Evolutionary conservation across 1,284 basidiomycete genomes (phyloP).

Genomic region (Coriolopsis trogii): DNA sequence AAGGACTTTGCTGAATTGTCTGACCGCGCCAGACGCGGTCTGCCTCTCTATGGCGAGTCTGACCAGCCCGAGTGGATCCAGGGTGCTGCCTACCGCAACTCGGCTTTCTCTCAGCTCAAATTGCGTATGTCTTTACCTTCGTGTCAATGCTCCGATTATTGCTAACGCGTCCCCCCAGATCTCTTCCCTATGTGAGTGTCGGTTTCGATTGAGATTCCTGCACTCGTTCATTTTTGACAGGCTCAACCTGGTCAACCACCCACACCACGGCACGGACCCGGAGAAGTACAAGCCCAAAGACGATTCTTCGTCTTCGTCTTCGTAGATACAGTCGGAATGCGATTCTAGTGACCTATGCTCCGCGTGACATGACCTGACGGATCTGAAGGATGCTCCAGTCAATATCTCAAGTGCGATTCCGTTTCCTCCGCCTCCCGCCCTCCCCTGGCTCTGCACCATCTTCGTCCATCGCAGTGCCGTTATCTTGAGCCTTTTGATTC

Average conservation of each 20-base stretch:
- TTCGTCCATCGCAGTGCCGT: conserved; percentile 1
- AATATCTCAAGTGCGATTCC: conserved; percentile 24
- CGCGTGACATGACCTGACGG: neutral
- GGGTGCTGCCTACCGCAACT: conserved; percentile 88
- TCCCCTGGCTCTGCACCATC: conserved; percentile 12
- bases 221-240: conserved; percentile 42
- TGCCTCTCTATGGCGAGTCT: conserved; percentile 85
- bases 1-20: conserved; percentile 79
- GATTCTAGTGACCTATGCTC: neutral
- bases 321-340: conserved; percentile 16
- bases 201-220: conserved; percentile 1
- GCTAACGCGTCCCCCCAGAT: conserved; percentile 51
- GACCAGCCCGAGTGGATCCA: conserved; percentile 88
- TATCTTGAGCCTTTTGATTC: conserved; percentile 7
- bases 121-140: conserved; percentile 68
- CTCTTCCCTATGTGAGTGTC: conserved; percentile 68
- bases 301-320: conserved; percentile 27
- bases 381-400: neutral
- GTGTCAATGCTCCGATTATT: neutral
- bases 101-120: conserved; percentile 90
- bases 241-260: conserved; percentile 94
- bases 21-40: conserved; percentile 70
- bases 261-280: conserved; percentile 83
- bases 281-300: conserved; percentile 66
- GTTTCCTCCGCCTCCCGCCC: conserved; percentile 24